A percentile compares a stretch with the other conserved stretches of the same genome.
Conservation (phyloP, 73 alveolate species). For the Tetrahymena malaccensis region DNA sequence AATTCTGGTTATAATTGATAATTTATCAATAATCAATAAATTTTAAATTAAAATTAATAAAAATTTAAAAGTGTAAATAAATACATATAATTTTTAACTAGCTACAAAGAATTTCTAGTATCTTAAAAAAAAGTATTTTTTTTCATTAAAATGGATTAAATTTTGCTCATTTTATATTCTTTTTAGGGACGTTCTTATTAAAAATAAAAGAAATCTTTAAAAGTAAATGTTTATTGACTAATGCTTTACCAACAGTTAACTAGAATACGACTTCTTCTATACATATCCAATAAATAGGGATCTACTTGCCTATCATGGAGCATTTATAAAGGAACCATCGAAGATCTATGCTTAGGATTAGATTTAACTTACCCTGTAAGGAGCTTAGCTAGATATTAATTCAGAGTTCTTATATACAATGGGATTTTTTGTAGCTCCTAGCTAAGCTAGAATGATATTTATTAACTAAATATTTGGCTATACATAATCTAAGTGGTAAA, state of each 20-base stretch:
- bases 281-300: not conserved
- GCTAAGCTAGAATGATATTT: not conserved
- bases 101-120: too few relatives aligned
- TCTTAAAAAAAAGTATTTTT: too few relatives aligned
- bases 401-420: not conserved
- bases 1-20: too few relatives aligned
- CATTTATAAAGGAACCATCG: not conserved
- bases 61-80: too few relatives aligned
- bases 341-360: not conserved
- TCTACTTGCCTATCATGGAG: not conserved
- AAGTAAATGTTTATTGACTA: too few relatives aligned
- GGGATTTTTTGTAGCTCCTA: not conserved
- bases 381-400: not conserved
- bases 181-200: too few relatives aligned
- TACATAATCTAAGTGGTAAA: not conserved
- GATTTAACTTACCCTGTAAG: not conserved
- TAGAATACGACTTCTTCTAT: not conserved
- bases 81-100: too few relatives aligned
- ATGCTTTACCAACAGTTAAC: not conserved
- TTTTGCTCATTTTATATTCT: too few relatives aligned
- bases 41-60: too few relatives aligned
- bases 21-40: too few relatives aligned
- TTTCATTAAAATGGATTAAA: too few relatives aligned
- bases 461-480: not conserved
- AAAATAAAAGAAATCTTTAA: too few relatives aligned